phyloP scores from a whole-genome alignment of 2,329 filamentous ascomycete genomes.

The Coniella lustricola region DNA sequence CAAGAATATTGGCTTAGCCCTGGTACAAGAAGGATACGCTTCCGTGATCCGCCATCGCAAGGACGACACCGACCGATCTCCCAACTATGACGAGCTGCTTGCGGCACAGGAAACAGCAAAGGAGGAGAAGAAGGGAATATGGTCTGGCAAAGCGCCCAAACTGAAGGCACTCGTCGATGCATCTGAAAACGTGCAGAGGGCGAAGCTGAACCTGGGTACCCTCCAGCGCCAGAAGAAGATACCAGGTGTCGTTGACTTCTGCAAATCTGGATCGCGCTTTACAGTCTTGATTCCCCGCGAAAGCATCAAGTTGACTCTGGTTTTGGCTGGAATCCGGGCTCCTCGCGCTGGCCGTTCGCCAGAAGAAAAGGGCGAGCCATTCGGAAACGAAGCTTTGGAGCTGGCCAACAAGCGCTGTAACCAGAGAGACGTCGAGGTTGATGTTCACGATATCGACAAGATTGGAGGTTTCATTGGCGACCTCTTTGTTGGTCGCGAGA shows the following conservation, averaged over 20 bases:
- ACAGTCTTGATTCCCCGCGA: conserved; percentile 87
- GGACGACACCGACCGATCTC: conserved; percentile 87
- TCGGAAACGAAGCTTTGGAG: conserved; percentile 89
- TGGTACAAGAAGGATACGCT: conserved; percentile 90
- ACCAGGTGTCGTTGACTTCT: conserved; percentile 90
- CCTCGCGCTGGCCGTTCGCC: conserved; percentile 72
- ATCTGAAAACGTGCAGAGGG: conserved; percentile 88
- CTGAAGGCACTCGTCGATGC: conserved; percentile 79
- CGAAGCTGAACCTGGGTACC: conserved; percentile 84
- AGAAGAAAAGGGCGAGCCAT: conserved; percentile 80
- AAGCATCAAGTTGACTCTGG: conserved; percentile 88
- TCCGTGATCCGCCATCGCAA: conserved; percentile 92
- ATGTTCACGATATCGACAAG: conserved; percentile 92
- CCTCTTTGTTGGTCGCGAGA: conserved; percentile 89
- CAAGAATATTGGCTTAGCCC: conserved; percentile 75
- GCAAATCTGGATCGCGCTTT: conserved; percentile 94
- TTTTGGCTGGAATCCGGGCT: conserved; percentile 86
- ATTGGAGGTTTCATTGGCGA: conserved; percentile 95
- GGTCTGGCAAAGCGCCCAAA: conserved; percentile 83
- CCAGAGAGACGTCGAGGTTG: conserved; percentile 93
- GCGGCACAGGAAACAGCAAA: conserved; percentile 77
- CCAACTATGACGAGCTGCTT: conserved; percentile 86
- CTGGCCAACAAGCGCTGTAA: conserved; percentile 81
- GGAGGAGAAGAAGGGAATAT: conserved; percentile 87
- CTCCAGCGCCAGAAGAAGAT: conserved; percentile 88